A percentile compares a stretch with the other conserved stretches of the same genome.
Conservation (phyloP, 352 stramenopile genomes). For the Phytophthora aleatoria region DNA sequence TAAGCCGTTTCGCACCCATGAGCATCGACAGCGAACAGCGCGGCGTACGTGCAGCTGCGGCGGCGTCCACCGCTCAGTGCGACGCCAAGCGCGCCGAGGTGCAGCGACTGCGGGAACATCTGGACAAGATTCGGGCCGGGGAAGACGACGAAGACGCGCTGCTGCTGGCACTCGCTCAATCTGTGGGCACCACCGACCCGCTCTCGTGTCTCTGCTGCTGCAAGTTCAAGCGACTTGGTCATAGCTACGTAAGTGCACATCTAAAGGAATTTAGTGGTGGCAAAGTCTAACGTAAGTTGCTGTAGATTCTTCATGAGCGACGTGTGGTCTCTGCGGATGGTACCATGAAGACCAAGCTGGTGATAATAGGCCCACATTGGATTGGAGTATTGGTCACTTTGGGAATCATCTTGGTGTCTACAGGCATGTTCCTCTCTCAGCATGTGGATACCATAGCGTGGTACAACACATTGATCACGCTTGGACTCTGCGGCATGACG, state of each 20-base stretch:
- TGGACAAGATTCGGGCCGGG: constrained; percentile 24
- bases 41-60: neutral
- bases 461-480: constrained; percentile 64
- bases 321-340: constrained; percentile 31
- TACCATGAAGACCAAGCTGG: constrained; percentile 32
- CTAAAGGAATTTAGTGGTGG: neutral
- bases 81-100: constrained; percentile 29
- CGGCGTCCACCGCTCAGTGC: constrained; percentile 13
- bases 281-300: constrained; percentile 15
- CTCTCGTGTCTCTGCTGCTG: constrained; percentile 64
- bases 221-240: constrained; percentile 58
- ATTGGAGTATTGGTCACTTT: constrained; percentile 76
- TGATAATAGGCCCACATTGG: constrained; percentile 83
- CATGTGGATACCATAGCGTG: constrained; percentile 53
- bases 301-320: constrained; percentile 60
- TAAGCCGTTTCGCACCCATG: constrained; percentile 12
- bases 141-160: constrained; percentile 35
- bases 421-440: constrained; percentile 64
- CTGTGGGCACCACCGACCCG: constrained; percentile 49
- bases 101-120: constrained; percentile 22
- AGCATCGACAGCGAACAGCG: constrained; percentile 33
- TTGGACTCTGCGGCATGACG: constrained; percentile 57
- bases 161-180: constrained; percentile 22
- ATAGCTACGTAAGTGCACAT: constrained; percentile 37
- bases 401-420: constrained; percentile 62